These are phyloP conservation scores for Diospyros kaki DNA, from an alignment of 148 eudicot genomes.

Conservation along the genomic window DNA sequence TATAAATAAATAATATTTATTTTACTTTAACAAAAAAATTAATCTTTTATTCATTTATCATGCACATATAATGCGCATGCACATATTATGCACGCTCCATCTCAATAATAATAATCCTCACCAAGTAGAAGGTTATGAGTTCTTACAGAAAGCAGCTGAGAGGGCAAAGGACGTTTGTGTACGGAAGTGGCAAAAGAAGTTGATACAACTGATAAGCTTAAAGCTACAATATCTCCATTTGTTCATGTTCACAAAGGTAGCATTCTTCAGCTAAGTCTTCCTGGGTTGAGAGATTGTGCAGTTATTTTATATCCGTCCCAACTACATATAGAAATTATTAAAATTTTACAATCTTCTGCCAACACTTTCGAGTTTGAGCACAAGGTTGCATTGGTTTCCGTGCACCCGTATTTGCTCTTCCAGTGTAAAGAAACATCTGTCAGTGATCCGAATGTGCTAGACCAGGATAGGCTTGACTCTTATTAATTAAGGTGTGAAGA, in stretches of 20 bases:
- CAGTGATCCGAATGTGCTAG: constrained; percentile 12
- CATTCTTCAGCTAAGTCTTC: constrained; percentile 40
- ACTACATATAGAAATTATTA: constrained; percentile 30
- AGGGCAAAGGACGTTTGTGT: not conserved
- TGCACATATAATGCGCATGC: too few species aligned
- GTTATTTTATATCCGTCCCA: constrained; percentile 39
- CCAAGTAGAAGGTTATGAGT: constrained; percentile 65
- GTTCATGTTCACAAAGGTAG: constrained; percentile 53
- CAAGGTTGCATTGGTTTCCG: constrained; percentile 36
- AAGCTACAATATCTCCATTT: constrained; percentile 44
- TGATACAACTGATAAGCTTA: constrained; percentile 31
- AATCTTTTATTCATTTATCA: too few species aligned
- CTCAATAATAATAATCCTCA: too few species aligned
- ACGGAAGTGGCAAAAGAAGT: not conserved
- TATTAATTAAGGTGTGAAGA: constrained; percentile 47
- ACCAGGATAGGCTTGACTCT: constrained; percentile 15
- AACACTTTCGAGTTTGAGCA: constrained; percentile 25
- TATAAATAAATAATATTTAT: too few species aligned
- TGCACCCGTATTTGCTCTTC: constrained; percentile 37
- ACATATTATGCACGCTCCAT: too few species aligned
- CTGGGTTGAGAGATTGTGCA: constrained; percentile 36
- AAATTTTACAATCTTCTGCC: not conserved
- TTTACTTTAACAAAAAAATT: too few species aligned
- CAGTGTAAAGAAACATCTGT: constrained; percentile 7
- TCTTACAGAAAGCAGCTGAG: constrained; percentile 15